phyloP scores from a whole-genome alignment of 2,329 filamentous ascomycete species.

The Leptographium flavum region DNA sequence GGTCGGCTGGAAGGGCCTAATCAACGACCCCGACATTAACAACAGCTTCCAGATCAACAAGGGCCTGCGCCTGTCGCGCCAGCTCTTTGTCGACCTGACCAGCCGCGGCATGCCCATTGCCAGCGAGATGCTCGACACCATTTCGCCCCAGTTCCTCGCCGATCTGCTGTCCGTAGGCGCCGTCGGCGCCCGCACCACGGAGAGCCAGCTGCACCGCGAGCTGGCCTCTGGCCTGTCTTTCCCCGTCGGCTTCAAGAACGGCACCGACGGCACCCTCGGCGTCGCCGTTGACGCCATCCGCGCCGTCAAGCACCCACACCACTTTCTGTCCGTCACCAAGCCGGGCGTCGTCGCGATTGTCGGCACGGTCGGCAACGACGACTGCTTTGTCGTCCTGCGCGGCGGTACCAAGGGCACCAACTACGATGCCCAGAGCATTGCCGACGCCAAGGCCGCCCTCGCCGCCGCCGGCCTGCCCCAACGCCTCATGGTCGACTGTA shows the following conservation, averaged over 20 bases:
- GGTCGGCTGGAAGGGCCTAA: conserved; percentile 95
- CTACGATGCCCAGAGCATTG: conserved; percentile 75
- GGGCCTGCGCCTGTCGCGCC: conserved; percentile 69
- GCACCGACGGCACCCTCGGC: conserved; percentile 77
- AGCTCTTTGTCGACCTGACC: conserved; percentile 89
- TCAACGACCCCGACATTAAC: conserved; percentile 97
- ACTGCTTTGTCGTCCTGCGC: conserved; percentile 92
- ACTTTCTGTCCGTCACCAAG: conserved; percentile 96
- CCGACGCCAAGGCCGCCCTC: conserved; percentile 67
- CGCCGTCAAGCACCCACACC: conserved; percentile 79
- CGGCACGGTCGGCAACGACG: conserved; percentile 84
- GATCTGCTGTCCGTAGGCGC: conserved; percentile 86
- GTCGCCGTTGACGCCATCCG: conserved; percentile 95
- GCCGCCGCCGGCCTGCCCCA: conserved; percentile 58
- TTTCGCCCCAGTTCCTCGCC: conserved; percentile 91
- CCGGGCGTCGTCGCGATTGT: conserved; percentile 91
- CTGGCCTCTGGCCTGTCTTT: conserved; percentile 87
- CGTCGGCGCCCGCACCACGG: conserved; percentile 89
- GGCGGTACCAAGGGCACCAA: conserved; percentile 91
- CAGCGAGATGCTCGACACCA: conserved; percentile 95
- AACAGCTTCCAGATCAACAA: conserved; percentile 99
- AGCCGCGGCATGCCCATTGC: conserved; percentile 89
- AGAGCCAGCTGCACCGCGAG: conserved; percentile 90
- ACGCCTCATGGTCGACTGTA: conserved; percentile 94
- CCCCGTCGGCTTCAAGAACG: conserved; percentile 99